phyloP scores from a whole-genome alignment of 441 rosid genomes.

The Breynia disticha region DNA sequence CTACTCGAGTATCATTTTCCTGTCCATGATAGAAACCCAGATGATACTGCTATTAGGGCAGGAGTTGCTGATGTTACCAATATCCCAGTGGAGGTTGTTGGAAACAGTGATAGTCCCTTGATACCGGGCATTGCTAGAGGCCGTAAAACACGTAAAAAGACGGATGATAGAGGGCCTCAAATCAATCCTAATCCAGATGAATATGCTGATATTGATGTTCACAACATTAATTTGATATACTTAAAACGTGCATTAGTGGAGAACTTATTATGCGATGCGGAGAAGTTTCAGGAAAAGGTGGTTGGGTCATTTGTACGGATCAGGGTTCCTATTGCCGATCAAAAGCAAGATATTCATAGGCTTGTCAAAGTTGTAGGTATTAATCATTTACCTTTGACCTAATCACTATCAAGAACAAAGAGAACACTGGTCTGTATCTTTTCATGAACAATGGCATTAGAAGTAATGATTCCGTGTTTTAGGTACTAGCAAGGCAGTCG shows the following conservation, averaged over 20 bases:
- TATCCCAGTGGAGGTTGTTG: constrained; percentile 27
- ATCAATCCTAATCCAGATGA: constrained; percentile 49
- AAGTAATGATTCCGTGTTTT: constrained; percentile 15
- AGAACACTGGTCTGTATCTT: too few relatives aligned
- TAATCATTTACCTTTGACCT: constrained; percentile 17
- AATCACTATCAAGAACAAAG: not conserved
- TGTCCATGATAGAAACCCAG: constrained; percentile 32
- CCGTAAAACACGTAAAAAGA: constrained; percentile 44
- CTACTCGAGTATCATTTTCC: constrained; percentile 79
- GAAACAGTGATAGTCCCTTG: constrained; percentile 24
- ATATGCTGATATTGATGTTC: constrained; percentile 81
- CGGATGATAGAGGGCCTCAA: constrained; percentile 35
- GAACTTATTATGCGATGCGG: constrained; percentile 57
- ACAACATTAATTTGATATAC: constrained; percentile 74
- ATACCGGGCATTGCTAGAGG: constrained; percentile 34
- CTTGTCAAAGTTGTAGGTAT: constrained; percentile 95
- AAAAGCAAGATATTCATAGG: constrained; percentile 66
- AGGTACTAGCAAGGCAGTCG: constrained; percentile 62
- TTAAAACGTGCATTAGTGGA: constrained; percentile 63
- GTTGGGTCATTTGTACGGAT: constrained; percentile 87
- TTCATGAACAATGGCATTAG: too few relatives aligned
- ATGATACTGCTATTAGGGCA: constrained; percentile 24
- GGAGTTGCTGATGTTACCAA: constrained; percentile 29
- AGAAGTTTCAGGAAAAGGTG: constrained; percentile 65
- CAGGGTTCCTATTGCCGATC: constrained; percentile 55